These are phyloP conservation scores for Cyberlindnera nakhonratchasimensis DNA, from an alignment of 805 yeast species.

Conservation along the genomic window DNA sequence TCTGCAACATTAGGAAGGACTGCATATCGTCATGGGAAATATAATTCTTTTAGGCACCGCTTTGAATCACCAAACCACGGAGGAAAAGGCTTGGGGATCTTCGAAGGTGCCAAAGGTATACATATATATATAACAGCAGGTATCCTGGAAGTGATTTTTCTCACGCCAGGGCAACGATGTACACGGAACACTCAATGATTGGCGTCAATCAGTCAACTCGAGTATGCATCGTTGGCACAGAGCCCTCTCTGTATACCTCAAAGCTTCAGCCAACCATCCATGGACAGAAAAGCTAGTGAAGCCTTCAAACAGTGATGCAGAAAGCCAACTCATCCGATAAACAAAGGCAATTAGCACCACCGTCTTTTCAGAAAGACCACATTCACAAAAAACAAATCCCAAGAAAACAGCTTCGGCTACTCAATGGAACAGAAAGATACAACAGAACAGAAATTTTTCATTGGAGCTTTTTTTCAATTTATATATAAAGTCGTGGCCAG, in stretches of 20 bases:
- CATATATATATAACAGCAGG: background rate
- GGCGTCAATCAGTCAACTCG: background rate
- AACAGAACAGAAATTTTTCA: too few relatives aligned
- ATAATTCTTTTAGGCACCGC: slow-evolving; percentile 41
- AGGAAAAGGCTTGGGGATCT: slow-evolving; percentile 36
- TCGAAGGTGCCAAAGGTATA: slow-evolving; percentile 42
- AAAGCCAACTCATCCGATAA: too few relatives aligned
- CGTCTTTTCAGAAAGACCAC: too few relatives aligned
- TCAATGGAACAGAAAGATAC: too few relatives aligned
- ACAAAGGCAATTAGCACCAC: too few relatives aligned
- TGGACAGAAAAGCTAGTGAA: background rate
- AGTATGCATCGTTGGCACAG: slow-evolving; percentile 2
- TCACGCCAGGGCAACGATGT: background rate
- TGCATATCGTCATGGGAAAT: slow-evolving; percentile 5
- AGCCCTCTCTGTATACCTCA: slow-evolving; percentile 3
- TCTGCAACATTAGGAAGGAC: slow-evolving; percentile 7
- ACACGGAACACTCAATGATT: background rate
- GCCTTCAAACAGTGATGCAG: too few relatives aligned
- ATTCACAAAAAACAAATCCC: too few relatives aligned
- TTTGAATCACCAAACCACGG: slow-evolving; percentile 43
- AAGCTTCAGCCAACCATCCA: background rate
- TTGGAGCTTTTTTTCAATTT: too few relatives aligned
- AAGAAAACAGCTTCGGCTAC: too few relatives aligned
- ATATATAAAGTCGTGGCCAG: too few relatives aligned
- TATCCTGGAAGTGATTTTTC: background rate